phyloP scores from a whole-genome alignment of 495 filamentous ascomycete species.

The Podospora tetraspora region DNA sequence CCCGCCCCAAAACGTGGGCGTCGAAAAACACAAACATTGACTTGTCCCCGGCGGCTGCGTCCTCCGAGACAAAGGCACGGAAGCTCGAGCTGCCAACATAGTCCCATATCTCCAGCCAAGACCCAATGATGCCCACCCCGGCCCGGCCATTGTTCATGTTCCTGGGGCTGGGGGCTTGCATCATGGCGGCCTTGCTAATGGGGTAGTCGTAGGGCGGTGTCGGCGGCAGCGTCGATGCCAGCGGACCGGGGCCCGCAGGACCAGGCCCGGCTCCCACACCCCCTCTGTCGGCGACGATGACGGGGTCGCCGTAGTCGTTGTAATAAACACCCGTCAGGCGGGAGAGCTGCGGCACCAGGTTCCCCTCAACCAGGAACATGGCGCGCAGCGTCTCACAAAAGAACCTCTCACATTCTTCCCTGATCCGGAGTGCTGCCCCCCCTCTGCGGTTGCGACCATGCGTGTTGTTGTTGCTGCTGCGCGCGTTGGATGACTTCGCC shows the following conservation, averaged over 20 bases:
- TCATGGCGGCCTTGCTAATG: slow-evolving; percentile 18
- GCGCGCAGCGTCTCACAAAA: slow-evolving; percentile 89
- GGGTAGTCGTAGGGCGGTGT: slow-evolving; percentile 41
- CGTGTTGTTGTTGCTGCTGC: slow-evolving; percentile 24
- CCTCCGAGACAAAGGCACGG: slow-evolving; percentile 70
- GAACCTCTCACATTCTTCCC: slow-evolving; percentile 99
- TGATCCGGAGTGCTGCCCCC: slow-evolving; percentile 92
- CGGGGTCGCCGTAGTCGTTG: slow-evolving; percentile 24
- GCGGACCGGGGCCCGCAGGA: neutral
- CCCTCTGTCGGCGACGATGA: neutral
- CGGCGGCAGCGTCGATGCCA: slow-evolving; percentile 1
- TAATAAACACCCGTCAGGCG: slow-evolving; percentile 63
- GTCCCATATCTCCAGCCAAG: slow-evolving; percentile 80
- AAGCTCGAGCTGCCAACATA: slow-evolving; percentile 78
- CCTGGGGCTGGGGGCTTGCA: slow-evolving; percentile 9
- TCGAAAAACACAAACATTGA: slow-evolving; percentile 88
- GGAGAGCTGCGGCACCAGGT: slow-evolving; percentile 63
- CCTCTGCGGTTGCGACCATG: slow-evolving; percentile 51
- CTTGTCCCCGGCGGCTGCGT: slow-evolving; percentile 50
- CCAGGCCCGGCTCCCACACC: neutral
- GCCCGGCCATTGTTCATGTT: slow-evolving; percentile 1
- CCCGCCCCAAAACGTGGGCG: slow-evolving; percentile 56
- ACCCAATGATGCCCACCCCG: slow-evolving; percentile 25
- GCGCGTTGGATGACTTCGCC: slow-evolving; percentile 33
- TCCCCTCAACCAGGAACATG: slow-evolving; percentile 95